Evolutionary conservation across 441 rosid genomes (phyloP).

Genomic region (Croton setiger): DNA sequence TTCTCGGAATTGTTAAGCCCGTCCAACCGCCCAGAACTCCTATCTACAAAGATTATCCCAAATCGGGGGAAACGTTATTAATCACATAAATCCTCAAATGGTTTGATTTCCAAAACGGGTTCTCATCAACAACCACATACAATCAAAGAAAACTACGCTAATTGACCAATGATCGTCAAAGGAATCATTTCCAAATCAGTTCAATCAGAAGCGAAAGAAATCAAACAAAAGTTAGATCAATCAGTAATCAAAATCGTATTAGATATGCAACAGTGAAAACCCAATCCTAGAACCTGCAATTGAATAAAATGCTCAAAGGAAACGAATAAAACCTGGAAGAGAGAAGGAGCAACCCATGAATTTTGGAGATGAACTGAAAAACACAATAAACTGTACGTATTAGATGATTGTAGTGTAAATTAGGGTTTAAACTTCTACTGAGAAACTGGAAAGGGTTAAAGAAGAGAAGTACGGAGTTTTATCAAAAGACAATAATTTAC

Average conservation of each 20-base stretch:
- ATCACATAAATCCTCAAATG: background rate
- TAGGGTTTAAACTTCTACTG: slow-evolving; percentile 1
- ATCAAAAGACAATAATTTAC: too few relatives aligned
- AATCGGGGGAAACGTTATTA: background rate
- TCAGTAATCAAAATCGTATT: background rate
- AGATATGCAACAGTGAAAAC: background rate
- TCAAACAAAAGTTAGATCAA: background rate
- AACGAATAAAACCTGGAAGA: slow-evolving; percentile 55
- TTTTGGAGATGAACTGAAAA: background rate
- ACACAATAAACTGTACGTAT: background rate
- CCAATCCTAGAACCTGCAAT: background rate
- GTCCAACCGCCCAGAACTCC: slow-evolving; percentile 57
- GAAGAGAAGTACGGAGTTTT: background rate
- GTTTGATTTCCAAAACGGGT: background rate
- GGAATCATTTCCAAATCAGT: slow-evolving; percentile 16
- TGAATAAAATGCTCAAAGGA: background rate
- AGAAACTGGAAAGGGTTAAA: background rate
- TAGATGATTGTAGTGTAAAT: background rate
- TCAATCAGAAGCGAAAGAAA: slow-evolving; percentile 9
- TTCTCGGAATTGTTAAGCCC: slow-evolving; percentile 56
- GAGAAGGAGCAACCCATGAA: slow-evolving; percentile 90
- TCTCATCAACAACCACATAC: background rate
- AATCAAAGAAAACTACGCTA: slow-evolving; percentile 4
- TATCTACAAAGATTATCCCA: slow-evolving; percentile 37
- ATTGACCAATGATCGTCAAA: slow-evolving; percentile 15